Conservation (phyloP, 805 yeast species). For the Teunomyces barrocoloradensis region DNA sequence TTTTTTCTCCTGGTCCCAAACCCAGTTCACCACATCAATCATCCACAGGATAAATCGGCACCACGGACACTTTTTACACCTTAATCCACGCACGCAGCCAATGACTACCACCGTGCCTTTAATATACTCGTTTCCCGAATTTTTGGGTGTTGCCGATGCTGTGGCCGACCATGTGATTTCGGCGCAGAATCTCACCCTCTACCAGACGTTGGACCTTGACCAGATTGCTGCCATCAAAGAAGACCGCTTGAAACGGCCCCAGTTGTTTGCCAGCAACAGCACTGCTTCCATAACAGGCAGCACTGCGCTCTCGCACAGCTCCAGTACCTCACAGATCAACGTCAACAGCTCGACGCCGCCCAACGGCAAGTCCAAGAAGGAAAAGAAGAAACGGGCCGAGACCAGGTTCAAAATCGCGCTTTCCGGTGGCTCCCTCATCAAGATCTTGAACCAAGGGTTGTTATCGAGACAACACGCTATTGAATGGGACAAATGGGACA, state of each 20-base stretch:
- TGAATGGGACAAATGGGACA: conserved; percentile 93
- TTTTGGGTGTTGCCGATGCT: conserved; percentile 89
- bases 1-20: conserved; percentile 1
- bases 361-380: conserved; percentile 21
- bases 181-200: conserved; percentile 76
- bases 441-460: conserved; percentile 83
- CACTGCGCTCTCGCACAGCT: background rate
- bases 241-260: conserved; percentile 16
- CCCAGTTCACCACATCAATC: background rate
- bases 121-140: conserved; percentile 88
- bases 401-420: conserved; percentile 85
- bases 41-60: conserved; percentile 2
- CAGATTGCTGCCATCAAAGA: conserved; percentile 33
- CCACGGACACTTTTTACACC: background rate
- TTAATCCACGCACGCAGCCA: background rate
- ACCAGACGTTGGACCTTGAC: conserved; percentile 36
- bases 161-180: conserved; percentile 92
- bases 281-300: conserved; percentile 7
- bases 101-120: conserved; percentile 96
- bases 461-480: conserved; percentile 66
- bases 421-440: conserved; percentile 88
- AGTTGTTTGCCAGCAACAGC: conserved; percentile 16
- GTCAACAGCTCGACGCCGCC: conserved; percentile 6
- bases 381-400: conserved; percentile 53
- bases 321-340: conserved; percentile 4